Base-by-base conservation (phyloP, 2,329 filamentous ascomycete genomes). In the Phaeoacremonium minimum region DNA sequence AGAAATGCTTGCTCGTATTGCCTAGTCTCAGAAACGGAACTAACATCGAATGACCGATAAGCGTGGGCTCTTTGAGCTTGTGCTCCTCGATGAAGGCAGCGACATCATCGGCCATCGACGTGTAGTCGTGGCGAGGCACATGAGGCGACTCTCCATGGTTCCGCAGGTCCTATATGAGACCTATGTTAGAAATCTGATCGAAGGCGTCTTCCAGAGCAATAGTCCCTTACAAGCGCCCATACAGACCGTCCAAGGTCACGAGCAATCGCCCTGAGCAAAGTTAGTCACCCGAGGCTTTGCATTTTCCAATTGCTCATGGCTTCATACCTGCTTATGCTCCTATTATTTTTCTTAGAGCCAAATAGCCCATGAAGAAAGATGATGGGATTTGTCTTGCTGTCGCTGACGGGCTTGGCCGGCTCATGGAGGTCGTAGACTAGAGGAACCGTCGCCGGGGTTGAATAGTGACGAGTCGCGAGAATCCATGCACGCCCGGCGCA, bases 91-190 rank as follows among this genome's bases (percentile, higher is more conserved):
- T 83, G 58, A 97, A 97, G 30, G 74, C 69, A 37, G 83, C 78
- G 9, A 96, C 80, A 51, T 97, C 91, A 46, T 82, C 76, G 5
- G 91, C 87, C 76, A 97, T 89, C 30, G 79, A 73, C 2, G 64
- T 59, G 60, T 97, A 97, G 64, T 91, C 83, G 60, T 97, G 93
- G 2, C 69, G 69, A 1, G 70, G 64, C 35, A 80, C 60, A 61
- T 96, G 90, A 2, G 88, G 86, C 2, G 88, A 95, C 28, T 94
- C 84, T 52, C 91, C 91, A 66, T 97, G 91, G 56, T 97, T 97
- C 48, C 91, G 80, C 14, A 95, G 75, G 58, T 97, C 91, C 85
- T 89, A 35, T 26, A 15, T 30, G 30, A 28, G n/a, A 19, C 6
- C 6, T 18, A n/a, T n/a, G n/a, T n/a, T n/a, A n/a, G n/a, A n/a